Base-by-base conservation (phyloP, 2,329 filamentous ascomycete genomes). In the Penicillium janthinellum region DNA sequence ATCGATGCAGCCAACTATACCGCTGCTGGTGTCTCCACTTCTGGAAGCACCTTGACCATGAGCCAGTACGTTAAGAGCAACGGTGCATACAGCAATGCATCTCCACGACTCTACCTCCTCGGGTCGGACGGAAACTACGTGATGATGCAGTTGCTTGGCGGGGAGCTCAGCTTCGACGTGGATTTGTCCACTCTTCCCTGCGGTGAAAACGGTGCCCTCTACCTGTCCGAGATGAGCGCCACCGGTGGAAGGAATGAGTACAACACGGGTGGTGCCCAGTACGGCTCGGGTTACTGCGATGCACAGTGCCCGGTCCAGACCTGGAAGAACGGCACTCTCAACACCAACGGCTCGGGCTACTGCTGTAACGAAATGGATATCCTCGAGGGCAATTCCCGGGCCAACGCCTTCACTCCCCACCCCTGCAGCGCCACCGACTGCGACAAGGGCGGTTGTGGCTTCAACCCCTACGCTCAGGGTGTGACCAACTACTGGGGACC, bases 161-260 rank as follows among this genome's bases (percentile, higher is more conserved):
- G 87, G 68, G 88, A 91, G 75, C 86, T 91, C 75, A 87, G 86
- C 57, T 90, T 90, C 64, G 87, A 90, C 60, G 88, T 90, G 35
- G 88, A 91, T 70, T 85, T 90, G 42, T 89, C 87, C 47, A 82
- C 84, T 66, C 79, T 89, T 25, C 83, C 84, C 62, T 91, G 89
- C 68, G 89, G 89, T 62, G 75, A 90, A 62, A 91, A 91, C 75
- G 88, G 88, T 57, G 88, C 88, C 45, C 77, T 90, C 49, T 90
- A 90, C 76, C 81, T 89, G 50, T 78, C 83, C 17, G 78, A 82
- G 65, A 89, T 89, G 73, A 80, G 83, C 4, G 76, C 79, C 15
- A 84, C 87, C 67, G 88, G 88, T 63, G 87, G 86, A 28, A 67
- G 80, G 57, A 67, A 74, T 61, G 79, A 77, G 65, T 83, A 82